These are phyloP conservation scores for Nothophaeocryptopus gaeumannii DNA, from an alignment of 2,329 filamentous ascomycete species.

Conservation along the genomic window DNA sequence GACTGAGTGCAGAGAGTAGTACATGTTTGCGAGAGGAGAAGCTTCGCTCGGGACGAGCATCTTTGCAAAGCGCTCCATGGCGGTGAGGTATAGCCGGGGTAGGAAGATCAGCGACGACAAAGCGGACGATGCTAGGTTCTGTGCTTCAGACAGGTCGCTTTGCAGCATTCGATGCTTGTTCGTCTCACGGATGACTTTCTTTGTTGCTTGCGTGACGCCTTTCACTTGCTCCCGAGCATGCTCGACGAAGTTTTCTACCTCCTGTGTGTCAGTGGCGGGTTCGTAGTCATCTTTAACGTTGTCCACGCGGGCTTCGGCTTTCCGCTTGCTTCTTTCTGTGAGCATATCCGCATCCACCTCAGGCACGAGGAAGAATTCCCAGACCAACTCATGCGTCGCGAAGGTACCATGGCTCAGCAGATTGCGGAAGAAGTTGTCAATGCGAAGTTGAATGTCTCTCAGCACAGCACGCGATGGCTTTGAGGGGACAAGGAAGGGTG, in stretches of 20 bases:
- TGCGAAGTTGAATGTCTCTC: constrained; percentile 78
- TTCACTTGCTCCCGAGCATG: constrained; percentile 88
- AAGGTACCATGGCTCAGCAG: constrained; percentile 88
- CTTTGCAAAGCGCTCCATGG: constrained; percentile 69
- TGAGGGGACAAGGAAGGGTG: constrained; percentile 88
- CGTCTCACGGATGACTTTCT: constrained; percentile 74
- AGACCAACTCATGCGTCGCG: constrained; percentile 92
- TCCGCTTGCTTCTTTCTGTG: constrained; percentile 80
- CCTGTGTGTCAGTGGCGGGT: constrained; percentile 68
- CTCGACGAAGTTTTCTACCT: constrained; percentile 89
- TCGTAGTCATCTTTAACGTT: constrained; percentile 85
- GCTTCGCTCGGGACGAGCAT: constrained; percentile 66
- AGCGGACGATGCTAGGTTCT: constrained; percentile 51
- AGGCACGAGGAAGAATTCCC: constrained; percentile 97
- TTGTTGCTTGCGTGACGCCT: constrained; percentile 77
- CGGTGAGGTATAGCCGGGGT: constrained; percentile 63
- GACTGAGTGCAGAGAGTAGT: constrained; percentile 74
- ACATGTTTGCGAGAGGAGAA: constrained; percentile 69
- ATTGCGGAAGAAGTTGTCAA: constrained; percentile 85
- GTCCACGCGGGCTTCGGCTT: constrained; percentile 78
- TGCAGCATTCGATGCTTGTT: constrained; percentile 66
- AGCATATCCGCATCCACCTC: constrained; percentile 90
- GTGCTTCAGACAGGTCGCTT: constrained; percentile 68
- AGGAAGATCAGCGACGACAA: constrained; percentile 63
- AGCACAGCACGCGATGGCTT: constrained; percentile 84